Evolutionary conservation across 768 basidiomycete species (phyloP), one percentile per base, ranked within the genome.

Genomic region (Royoungia palumana): DNA sequence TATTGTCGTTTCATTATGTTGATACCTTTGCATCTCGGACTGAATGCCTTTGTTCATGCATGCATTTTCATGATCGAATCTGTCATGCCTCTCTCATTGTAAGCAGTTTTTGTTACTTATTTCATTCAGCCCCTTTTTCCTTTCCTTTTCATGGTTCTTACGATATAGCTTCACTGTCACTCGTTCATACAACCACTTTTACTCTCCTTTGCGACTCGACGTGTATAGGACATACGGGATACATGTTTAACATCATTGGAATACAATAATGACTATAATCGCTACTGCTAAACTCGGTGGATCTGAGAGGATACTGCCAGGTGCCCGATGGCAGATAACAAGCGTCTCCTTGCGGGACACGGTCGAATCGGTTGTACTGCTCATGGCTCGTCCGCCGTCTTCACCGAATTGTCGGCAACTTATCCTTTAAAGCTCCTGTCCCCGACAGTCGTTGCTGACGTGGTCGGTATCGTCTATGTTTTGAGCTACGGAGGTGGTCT

Each of bases 401-500:
- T 95, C 61, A 78, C 85, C 0, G 80, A 89, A 57, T 74, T 94
- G 16, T 83, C 84, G 10, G 87, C 84, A 8, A 76, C 83, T 2
- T 96, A 95, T 62, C 94, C 94, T 9, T 74, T 96, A 58, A 95
- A 95, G 65, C 80, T 96, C 28, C 72, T 94, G 47, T 85, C 92
- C 3, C 90, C 92, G 2, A 75, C 76, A 41, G 68, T 81, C 10
- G 54, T 69, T 34, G 69, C 70, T 34, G 68, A 72, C 25, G 66
- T 72, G 5, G 74, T 90, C 27, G 87, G 80, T 10, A 69, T 89
- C 42, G 83, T 82, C 16, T 97, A 96, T 58, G 72, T 89, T 16
- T 65, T 97, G 49, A 83, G 82, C 30, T 98, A 97, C 57, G 94
- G 94, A 0, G 94, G 94, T 11, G 94, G 94, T 3, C 76, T 98